Conservation (phyloP, 441 rosid genomes). For the Cnidoscolus chayamansa region DNA sequence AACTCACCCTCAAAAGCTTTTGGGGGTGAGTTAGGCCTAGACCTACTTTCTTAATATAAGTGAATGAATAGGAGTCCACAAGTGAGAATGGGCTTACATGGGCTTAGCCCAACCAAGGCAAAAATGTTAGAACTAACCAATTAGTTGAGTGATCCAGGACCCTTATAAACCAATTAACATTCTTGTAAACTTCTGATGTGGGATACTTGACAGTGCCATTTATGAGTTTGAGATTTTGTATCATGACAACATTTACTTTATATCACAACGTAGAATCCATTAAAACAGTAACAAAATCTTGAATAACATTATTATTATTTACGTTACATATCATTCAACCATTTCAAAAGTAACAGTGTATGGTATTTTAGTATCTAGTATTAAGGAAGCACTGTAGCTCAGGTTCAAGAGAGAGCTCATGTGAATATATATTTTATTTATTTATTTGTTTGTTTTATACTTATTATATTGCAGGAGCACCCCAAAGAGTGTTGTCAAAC, state of each 20-base stretch:
- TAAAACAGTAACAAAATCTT: background rate
- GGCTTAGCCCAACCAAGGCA: too few species aligned
- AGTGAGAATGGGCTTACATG: too few species aligned
- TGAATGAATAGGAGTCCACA: too few species aligned
- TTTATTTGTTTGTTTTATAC: background rate
- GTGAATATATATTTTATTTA: background rate
- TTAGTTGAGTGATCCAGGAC: too few species aligned
- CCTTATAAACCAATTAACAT: too few species aligned
- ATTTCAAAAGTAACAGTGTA: background rate
- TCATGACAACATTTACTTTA: background rate
- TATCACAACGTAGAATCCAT: too few species aligned
- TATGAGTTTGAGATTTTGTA: background rate
- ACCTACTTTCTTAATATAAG: too few species aligned
- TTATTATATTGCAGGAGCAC: constrained; percentile 62
- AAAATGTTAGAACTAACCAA: too few species aligned
- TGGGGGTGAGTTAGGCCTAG: too few species aligned
- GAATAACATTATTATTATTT: background rate
- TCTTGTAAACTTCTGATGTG: too few species aligned
- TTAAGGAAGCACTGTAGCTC: background rate
- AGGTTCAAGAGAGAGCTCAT: background rate
- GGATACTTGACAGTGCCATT: too few species aligned
- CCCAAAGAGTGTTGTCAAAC: constrained; percentile 81
- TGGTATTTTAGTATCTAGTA: background rate
- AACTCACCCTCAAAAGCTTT: too few species aligned
- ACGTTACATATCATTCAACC: background rate